Evolutionary conservation across 1,284 basidiomycete genomes (phyloP), one percentile per base, ranked within the genome.

Genomic region (Apiotrichum veenhuisii): DNA sequence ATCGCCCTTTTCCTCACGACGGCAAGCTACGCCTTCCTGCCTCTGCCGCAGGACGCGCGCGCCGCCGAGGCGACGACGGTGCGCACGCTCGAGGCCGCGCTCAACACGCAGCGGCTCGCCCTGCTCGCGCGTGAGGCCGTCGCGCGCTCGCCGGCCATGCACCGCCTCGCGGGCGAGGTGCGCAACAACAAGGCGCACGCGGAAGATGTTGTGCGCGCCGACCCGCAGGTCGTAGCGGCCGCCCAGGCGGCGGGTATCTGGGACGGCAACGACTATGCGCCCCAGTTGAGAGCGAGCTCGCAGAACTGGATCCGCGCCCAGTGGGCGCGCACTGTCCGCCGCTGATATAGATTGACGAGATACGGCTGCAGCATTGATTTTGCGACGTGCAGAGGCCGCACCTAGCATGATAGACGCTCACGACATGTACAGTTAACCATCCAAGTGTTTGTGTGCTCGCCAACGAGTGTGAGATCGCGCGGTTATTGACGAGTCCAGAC

Each of bases 21-120:
- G 0, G 40, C 68, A 20, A 53, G 61, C 12, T 72, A 73, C 63
- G 53, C 59, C 46, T 56, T 63, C 57, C 58, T 67, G 20, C 72
- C 72, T 15, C 38, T 67, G 38, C 61, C 54, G 14, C 17, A 38
- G 2, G 43, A 53, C 10, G 50, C 38, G 23, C 40, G 41, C 5
- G 33, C 46, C 1, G 37, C 27, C 15, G 43, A 58, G 33, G 26
- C 26, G 18, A 42, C 48, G 15, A 26, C 49, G 0, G n/a, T 49
- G n/a, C 5, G n/a, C 11, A 38, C 40, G 10, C 56, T 62, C 37
- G 52, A 53, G 8, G 26, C 30, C n/a, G 44, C 60, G 30, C 57
- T 59, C 8, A 58, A 58, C 7, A 64, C 59, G 2, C 30, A 60
- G 22, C 63, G 65, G 3, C 63, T 70, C 20, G 50, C 63, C 5